These are phyloP conservation scores for Lenzites betulinus DNA, from an alignment of 768 basidiomycete species.

Conservation along the genomic window DNA sequence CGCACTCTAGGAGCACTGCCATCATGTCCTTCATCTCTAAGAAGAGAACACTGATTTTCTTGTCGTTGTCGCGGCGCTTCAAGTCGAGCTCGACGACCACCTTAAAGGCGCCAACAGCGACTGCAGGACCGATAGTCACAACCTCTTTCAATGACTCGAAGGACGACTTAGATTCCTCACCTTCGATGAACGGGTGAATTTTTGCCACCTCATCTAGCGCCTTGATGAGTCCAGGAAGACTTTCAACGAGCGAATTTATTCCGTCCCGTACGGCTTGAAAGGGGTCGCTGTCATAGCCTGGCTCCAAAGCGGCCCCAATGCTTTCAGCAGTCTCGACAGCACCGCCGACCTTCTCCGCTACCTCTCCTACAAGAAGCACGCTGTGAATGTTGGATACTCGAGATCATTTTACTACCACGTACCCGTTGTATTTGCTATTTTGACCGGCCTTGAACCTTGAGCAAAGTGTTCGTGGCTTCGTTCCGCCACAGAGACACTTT, in stretches of 20 bases:
- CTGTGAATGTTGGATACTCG: neutral
- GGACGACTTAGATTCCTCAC: slow-evolving; percentile 4
- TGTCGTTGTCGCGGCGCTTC: slow-evolving; percentile 56
- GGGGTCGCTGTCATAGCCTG: slow-evolving; percentile 13
- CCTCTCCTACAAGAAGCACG: neutral
- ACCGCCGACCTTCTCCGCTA: neutral
- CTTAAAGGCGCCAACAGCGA: slow-evolving; percentile 52
- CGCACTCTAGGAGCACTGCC: slow-evolving; percentile 48
- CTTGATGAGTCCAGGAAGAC: slow-evolving; percentile 24
- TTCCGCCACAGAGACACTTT: too few species aligned
- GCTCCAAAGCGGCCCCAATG: neutral
- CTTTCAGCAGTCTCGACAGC: neutral
- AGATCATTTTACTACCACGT: too few species aligned
- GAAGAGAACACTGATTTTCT: slow-evolving; percentile 47
- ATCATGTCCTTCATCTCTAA: slow-evolving; percentile 56
- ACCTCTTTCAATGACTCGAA: neutral
- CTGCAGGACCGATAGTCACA: slow-evolving; percentile 23
- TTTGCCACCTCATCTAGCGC: slow-evolving; percentile 28
- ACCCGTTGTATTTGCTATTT: slow-evolving; percentile 10
- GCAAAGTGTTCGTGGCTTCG: too few species aligned
- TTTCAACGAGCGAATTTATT: slow-evolving; percentile 22
- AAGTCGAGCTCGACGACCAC: slow-evolving; percentile 50
- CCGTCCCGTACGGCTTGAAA: slow-evolving; percentile 20
- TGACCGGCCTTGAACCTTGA: neutral
- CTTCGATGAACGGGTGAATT: slow-evolving; percentile 27